These are phyloP conservation scores for Zygosaccharomyces pseudorouxii DNA, from an alignment of 805 yeast species.

Conservation along the genomic window DNA sequence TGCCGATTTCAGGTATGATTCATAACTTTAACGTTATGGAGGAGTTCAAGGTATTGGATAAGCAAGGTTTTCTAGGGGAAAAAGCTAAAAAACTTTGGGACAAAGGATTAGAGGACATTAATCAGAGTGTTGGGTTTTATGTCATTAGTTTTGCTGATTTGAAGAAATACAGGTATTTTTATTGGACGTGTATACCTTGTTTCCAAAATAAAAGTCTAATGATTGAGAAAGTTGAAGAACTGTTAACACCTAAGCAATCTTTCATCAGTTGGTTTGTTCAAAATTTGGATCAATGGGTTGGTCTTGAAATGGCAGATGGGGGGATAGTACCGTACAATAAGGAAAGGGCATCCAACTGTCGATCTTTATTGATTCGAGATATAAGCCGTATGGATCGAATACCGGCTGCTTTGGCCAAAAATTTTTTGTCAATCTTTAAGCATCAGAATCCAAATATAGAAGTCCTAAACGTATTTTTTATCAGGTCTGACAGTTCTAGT, in stretches of 20 bases:
- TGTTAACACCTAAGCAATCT: background rate
- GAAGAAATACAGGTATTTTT: constrained; percentile 79
- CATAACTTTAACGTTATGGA: constrained; percentile 78
- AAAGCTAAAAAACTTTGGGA: constrained; percentile 34
- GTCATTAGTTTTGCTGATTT: constrained; percentile 78
- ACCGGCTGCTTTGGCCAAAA: constrained; percentile 55
- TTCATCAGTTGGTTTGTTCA: constrained; percentile 20
- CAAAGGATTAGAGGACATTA: constrained; percentile 31
- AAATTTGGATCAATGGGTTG: constrained; percentile 28
- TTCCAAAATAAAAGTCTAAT: constrained; percentile 33
- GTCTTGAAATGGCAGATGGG: constrained; percentile 21
- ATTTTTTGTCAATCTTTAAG: constrained; percentile 47
- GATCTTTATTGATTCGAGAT: constrained; percentile 39
- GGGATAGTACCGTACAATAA: constrained; percentile 19
- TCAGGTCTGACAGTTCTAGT: constrained; percentile 35
- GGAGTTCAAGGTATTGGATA: constrained; percentile 70
- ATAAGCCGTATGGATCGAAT: constrained; percentile 32
- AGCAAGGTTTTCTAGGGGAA: constrained; percentile 48
- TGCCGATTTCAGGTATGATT: constrained; percentile 37
- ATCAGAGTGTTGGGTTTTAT: constrained; percentile 35
- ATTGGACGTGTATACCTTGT: constrained; percentile 85
- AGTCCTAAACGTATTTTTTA: constrained; percentile 38
- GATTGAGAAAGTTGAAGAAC: constrained; percentile 7
- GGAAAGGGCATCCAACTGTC: constrained; percentile 7
- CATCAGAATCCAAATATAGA: constrained; percentile 33